Conservation (phyloP, 148 eudicot species). For the Simmondsia chinensis region DNA sequence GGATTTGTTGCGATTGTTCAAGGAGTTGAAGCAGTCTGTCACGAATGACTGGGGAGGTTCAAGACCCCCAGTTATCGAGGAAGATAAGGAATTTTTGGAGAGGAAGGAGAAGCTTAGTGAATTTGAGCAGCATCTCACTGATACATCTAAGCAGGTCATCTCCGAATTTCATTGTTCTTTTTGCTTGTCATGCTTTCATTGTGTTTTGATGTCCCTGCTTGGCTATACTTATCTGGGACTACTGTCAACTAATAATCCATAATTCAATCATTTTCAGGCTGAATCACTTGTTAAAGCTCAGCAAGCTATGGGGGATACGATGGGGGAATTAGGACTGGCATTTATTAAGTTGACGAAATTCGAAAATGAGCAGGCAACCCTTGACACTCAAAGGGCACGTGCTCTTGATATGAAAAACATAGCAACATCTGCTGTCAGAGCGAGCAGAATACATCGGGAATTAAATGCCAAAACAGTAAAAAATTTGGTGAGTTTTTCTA, state of each 20-base stretch:
- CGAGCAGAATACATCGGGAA: constrained; percentile 72
- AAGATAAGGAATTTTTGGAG: constrained; percentile 72
- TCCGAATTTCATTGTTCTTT: background rate
- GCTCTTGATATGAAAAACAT: constrained; percentile 72
- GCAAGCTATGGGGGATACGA: constrained; percentile 78
- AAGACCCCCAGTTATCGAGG: constrained; percentile 51
- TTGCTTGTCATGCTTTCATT: background rate
- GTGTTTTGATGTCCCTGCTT: no score
- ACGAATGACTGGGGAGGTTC: constrained; percentile 78
- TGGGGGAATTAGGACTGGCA: constrained; percentile 87
- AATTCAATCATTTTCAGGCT: constrained; percentile 34
- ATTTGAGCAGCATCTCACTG: constrained; percentile 59
- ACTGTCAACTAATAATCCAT: constrained; percentile 3
- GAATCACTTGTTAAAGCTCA: constrained; percentile 86
- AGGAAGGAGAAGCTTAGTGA: constrained; percentile 61
- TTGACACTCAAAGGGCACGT: constrained; percentile 46
- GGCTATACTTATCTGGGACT: background rate
- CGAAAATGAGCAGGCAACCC: constrained; percentile 60
- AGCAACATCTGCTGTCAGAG: constrained; percentile 83
- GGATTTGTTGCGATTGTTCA: constrained; percentile 79
- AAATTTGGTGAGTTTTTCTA: constrained; percentile 48
- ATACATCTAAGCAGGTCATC: constrained; percentile 78
- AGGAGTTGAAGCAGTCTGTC: constrained; percentile 76
- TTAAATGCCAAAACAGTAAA: constrained; percentile 73
- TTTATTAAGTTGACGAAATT: constrained; percentile 81